Percentiles rank a stretch among this genome's conserved stretches.
These are phyloP conservation scores for Prunus mume DNA, from an alignment of 306 rosid genomes.

Conservation along the genomic window DNA sequence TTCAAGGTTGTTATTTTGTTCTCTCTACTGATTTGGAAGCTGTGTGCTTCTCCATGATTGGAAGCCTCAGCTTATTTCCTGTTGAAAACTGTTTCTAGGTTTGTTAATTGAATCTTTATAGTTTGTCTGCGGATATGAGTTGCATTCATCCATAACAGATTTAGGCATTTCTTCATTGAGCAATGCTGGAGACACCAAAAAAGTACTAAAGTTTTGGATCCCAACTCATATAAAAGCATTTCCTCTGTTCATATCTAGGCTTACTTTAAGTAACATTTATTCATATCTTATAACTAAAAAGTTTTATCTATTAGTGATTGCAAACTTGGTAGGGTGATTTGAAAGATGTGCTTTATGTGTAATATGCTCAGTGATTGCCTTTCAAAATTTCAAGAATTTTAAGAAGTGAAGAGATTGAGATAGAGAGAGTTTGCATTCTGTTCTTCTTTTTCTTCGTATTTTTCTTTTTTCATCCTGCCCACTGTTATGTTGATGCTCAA, in stretches of 20 bases:
- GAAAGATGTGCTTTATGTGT: not conserved
- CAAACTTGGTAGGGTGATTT: not conserved
- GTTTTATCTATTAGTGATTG: not conserved
- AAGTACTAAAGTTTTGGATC: not conserved
- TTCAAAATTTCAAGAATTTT: not conserved
- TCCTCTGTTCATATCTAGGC: not conserved
- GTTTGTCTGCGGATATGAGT: not conserved
- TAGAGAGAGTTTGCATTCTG: no score
- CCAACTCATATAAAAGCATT: not conserved
- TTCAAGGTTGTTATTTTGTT: not conserved
- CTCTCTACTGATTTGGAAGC: not conserved
- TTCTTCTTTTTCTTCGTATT: not conserved
- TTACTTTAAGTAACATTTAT: not conserved
- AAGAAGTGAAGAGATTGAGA: not conserved
- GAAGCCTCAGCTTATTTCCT: not conserved
- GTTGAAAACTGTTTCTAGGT: not conserved
- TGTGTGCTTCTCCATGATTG: not conserved
- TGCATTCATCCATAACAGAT: not conserved
- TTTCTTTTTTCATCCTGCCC: not conserved
- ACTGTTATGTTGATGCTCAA: not conserved
- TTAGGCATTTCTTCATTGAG: not conserved
- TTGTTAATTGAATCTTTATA: not conserved
- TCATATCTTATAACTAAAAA: not conserved
- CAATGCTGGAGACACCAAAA: not conserved
- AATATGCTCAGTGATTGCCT: not conserved